phyloP scores from a whole-genome alignment of 192 early-diverging fungal species.

The Entrophospora sp. region DNA sequence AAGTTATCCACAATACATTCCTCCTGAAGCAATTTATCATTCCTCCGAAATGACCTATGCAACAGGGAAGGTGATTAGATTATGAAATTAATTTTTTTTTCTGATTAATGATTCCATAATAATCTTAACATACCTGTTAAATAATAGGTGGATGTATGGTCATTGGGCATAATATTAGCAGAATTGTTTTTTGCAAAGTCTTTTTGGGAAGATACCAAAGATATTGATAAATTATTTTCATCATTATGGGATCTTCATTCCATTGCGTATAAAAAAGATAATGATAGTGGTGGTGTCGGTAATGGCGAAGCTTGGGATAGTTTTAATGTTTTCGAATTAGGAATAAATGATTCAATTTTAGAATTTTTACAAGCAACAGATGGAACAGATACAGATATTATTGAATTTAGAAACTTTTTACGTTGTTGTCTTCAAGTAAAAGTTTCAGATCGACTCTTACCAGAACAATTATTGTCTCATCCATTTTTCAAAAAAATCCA shows the following conservation, averaged over 20 bases:
- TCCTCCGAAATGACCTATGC: not conserved
- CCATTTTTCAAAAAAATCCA: constrained; percentile 22
- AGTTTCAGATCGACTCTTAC: constrained; percentile 13
- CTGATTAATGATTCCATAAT: too few species aligned
- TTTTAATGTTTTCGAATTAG: constrained; percentile 24
- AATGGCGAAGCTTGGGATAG: constrained; percentile 29
- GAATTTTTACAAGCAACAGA: constrained; percentile 31
- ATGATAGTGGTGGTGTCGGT: constrained; percentile 23
- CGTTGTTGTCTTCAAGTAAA: constrained; percentile 22
- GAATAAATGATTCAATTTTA: constrained; percentile 36
- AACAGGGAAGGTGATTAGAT: not conserved
- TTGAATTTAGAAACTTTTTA: constrained; percentile 22
- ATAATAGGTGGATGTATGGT: constrained; percentile 47
- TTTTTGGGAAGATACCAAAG: constrained; percentile 45
- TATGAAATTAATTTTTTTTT: not conserved
- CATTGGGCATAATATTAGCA: constrained; percentile 43
- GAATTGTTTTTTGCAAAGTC: constrained; percentile 40
- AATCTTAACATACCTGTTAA: too few species aligned
- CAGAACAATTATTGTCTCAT: constrained; percentile 27
- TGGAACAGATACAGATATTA: constrained; percentile 15
- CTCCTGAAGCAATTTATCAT: constrained; percentile 17
- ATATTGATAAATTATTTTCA: constrained; percentile 38
- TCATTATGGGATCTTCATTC: constrained; percentile 31
- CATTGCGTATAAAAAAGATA: constrained; percentile 23
- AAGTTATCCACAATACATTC: constrained; percentile 17